These are phyloP conservation scores for Picea engelmannii DNA, from an alignment of 83 land plant genomes.

Conservation along the genomic window DNA sequence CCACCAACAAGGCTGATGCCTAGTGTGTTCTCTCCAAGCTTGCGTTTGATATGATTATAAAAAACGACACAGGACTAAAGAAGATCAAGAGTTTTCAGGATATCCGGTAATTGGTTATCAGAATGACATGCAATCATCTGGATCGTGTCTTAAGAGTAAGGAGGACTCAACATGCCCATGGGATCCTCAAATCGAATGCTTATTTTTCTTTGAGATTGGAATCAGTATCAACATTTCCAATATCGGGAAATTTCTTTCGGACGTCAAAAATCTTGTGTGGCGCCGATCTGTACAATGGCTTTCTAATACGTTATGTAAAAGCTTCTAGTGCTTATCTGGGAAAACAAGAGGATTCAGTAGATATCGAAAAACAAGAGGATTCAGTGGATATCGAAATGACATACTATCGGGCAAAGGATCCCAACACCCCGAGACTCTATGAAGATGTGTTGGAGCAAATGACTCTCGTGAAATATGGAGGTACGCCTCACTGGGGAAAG, in stretches of 20 bases:
- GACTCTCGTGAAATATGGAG: conserved; percentile 64
- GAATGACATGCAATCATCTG: not conserved
- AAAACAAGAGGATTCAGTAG: conserved; percentile 54
- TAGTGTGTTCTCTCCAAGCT: no score
- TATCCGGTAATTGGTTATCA: conserved; percentile 25
- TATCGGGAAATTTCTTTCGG: conserved; percentile 48
- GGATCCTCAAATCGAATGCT: conserved; percentile 23
- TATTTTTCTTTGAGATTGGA: conserved; percentile 27
- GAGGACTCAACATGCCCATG: conserved; percentile 16
- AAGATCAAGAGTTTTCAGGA: no score
- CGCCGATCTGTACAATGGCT: conserved; percentile 64
- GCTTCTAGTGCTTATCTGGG: conserved; percentile 68
- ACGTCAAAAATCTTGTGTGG: conserved; percentile 62
- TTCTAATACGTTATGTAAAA: conserved; percentile 60
- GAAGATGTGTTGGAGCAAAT: conserved; percentile 79
- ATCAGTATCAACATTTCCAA: conserved; percentile 19
- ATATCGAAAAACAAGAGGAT: no score
- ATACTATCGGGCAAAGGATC: conserved; percentile 26
- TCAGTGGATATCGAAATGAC: no score
- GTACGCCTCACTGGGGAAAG: conserved; percentile 85
- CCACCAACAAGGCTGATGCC: no score
- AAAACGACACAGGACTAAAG: no score
- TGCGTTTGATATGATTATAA: no score
- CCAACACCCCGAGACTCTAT: conserved; percentile 38
- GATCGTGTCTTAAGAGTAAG: no score